phyloP scores from a whole-genome alignment of 148 eudicot genomes.

The Linanthus parryae region DNA sequence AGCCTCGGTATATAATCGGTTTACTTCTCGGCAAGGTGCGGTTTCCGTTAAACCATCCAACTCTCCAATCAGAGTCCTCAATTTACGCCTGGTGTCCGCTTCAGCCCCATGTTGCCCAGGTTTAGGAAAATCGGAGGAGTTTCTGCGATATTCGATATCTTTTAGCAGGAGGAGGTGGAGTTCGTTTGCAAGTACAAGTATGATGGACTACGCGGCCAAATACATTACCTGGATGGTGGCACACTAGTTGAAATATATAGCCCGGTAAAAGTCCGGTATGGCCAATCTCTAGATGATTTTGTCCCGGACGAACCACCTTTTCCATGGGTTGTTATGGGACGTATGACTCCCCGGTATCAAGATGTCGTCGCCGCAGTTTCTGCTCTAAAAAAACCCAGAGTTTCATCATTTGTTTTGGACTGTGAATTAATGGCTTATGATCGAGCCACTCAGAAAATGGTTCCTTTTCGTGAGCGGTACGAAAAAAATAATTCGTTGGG shows the following conservation, averaged over 20 bases:
- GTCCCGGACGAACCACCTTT: too few species aligned
- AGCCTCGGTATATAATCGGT: conserved; percentile 88
- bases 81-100: too few species aligned
- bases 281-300: too few species aligned
- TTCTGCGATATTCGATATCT: conserved; percentile 87
- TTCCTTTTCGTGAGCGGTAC: too few species aligned
- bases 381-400: conserved; percentile 66
- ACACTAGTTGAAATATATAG: conserved; percentile 90
- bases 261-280: conserved; percentile 85
- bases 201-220: conserved; percentile 99
- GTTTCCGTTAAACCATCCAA: conserved; percentile 91
- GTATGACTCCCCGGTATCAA: conserved; percentile 88
- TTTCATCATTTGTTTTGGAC: conserved; percentile 78
- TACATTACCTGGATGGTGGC: too few species aligned
- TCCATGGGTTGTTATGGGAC: too few species aligned
- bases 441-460: conserved; percentile 76
- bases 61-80: too few species aligned
- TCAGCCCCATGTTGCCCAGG: conserved; percentile 98
- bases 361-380: conserved; percentile 65
- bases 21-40: conserved; percentile 93
- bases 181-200: conserved; percentile 94
- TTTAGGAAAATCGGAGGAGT: conserved; percentile 92
- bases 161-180: conserved; percentile 81
- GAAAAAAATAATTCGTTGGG: too few species aligned
- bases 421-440: conserved; percentile 94